Evolutionary conservation across 129 eudicot genomes (phyloP).

Genomic region (Flaveria linearis): DNA sequence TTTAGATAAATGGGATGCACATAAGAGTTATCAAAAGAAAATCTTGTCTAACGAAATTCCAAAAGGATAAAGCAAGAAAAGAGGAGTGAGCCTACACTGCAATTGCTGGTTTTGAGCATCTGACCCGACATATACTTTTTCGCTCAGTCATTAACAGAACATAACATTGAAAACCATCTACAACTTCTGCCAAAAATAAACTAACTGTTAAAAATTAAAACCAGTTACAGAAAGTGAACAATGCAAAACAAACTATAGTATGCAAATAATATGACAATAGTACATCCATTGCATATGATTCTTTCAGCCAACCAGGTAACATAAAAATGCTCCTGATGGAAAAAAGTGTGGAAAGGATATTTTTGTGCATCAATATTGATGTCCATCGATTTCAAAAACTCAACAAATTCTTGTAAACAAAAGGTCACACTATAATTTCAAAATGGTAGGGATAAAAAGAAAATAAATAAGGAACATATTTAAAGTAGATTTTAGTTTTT

Average conservation of each 20-base stretch:
- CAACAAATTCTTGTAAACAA: background rate
- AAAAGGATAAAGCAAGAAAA: background rate
- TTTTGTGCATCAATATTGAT: background rate
- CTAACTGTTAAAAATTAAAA: background rate
- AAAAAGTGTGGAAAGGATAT: background rate
- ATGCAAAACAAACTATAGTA: background rate
- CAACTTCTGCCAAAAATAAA: conserved; percentile 22
- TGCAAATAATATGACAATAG: background rate
- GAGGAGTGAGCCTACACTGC: conserved; percentile 39
- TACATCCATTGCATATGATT: background rate
- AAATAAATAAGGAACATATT: background rate
- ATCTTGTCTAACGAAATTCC: background rate
- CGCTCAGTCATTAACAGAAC: conserved; percentile 38
- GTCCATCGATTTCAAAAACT: too few relatives aligned
- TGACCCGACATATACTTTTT: conserved; percentile 45
- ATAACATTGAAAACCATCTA: conserved; percentile 35
- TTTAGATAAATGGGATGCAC: background rate
- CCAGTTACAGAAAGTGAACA: background rate
- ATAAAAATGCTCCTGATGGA: background rate
- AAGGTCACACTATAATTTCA: background rate
- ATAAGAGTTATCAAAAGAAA: background rate
- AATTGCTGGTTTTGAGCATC: conserved; percentile 38
- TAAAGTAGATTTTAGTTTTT: background rate
- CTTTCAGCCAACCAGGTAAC: background rate
- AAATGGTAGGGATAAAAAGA: background rate